Conservation (phyloP, 257 asterid genomes). For the Solanum piurae region DNA sequence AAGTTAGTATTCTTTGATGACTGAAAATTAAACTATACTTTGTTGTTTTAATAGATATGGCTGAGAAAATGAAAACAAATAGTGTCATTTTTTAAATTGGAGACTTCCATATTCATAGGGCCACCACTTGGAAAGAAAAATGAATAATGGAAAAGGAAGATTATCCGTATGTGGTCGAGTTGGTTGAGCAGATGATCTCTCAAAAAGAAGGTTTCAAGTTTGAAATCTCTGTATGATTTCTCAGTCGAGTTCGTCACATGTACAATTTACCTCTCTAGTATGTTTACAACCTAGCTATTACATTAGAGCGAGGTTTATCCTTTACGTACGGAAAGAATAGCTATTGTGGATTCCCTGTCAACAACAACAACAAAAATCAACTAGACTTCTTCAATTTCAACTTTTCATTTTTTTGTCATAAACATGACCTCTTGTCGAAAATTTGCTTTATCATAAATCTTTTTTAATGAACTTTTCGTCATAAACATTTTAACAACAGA, state of each 20-base stretch:
- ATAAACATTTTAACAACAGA: neutral
- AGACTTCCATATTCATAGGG: neutral
- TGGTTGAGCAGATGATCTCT: neutral
- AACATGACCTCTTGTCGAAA: neutral
- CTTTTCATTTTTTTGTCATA: neutral
- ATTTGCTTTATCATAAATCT: neutral
- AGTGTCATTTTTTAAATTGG: neutral
- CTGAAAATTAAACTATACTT: neutral
- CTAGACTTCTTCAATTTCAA: too few species aligned
- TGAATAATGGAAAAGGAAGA: neutral
- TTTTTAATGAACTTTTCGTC: too few species aligned
- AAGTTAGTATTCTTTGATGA: neutral
- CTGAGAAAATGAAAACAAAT: neutral
- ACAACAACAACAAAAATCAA: too few species aligned
- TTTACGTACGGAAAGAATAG: too few species aligned
- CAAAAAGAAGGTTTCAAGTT: too few species aligned
- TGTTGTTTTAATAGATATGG: neutral
- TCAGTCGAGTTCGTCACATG: too few species aligned
- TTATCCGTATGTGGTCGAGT: neutral
- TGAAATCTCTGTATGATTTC: too few species aligned
- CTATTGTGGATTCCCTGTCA: neutral
- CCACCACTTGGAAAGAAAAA: neutral
- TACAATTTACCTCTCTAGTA: too few species aligned
- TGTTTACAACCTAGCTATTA: too few species aligned
- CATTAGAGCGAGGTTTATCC: too few species aligned